Evolutionary conservation across 2,329 filamentous ascomycete species (phyloP).

Genomic region (Aureobasidium sp.): DNA sequence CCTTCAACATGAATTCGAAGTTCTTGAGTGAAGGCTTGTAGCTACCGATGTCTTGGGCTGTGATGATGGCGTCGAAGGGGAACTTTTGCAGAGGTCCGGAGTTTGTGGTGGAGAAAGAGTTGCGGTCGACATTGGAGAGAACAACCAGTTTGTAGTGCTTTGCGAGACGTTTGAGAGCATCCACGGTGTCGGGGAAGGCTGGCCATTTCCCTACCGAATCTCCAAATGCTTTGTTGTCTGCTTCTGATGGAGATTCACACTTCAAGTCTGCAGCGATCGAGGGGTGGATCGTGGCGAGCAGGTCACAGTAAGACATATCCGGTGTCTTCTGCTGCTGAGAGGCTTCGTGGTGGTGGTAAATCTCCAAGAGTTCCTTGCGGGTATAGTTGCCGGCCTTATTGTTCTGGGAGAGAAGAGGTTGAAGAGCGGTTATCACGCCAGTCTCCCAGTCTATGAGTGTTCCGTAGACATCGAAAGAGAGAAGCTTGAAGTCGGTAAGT

Average conservation of each 20-base stretch:
- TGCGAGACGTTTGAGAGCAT: constrained; percentile 41
- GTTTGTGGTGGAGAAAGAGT: constrained; percentile 42
- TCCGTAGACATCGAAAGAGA: constrained; percentile 73
- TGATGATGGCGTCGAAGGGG: constrained; percentile 56
- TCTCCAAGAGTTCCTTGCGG: constrained; percentile 33
- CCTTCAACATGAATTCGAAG: constrained; percentile 55
- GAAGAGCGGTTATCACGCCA: constrained; percentile 50
- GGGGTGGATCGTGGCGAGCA: background rate
- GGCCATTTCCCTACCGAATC: constrained; percentile 45
- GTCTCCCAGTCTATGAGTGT: constrained; percentile 71
- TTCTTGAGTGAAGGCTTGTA: constrained; percentile 61
- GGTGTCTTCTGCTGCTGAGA: constrained; percentile 5
- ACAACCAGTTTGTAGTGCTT: constrained; percentile 50
- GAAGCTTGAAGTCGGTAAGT: constrained; percentile 28
- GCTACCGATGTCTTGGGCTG: constrained; percentile 59
- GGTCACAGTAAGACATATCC: background rate
- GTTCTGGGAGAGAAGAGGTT: constrained; percentile 35
- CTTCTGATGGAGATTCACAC: constrained; percentile 18
- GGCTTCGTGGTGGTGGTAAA: constrained; percentile 38
- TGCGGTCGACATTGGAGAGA: constrained; percentile 51
- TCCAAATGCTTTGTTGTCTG: constrained; percentile 37
- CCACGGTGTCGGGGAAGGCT: constrained; percentile 49
- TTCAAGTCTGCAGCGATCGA: background rate
- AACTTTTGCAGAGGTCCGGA: constrained; percentile 43
- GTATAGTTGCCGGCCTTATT: constrained; percentile 30